Base-by-base conservation (phyloP, 257 asterid genomes). In the Fraxinus americana region DNA sequence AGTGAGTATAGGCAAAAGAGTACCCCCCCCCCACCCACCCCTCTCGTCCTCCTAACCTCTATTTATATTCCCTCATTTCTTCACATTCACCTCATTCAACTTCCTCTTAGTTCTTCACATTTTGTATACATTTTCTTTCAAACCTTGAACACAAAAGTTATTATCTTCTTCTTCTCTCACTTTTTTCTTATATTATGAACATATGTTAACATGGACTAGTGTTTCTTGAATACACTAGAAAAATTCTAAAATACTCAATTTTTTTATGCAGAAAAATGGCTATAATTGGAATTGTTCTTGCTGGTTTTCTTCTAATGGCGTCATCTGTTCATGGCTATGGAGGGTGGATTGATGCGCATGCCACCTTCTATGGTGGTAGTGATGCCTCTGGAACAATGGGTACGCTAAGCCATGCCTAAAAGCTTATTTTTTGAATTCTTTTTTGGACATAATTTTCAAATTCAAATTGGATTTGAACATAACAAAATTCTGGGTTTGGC, bases 341-440 rank as follows among this genome's bases (percentile, higher is more conserved):
- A 0, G 94, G 92, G 32, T 93, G 98, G 98, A 73, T 19, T 14
- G 78, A 85, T 83, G 98, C 97, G 67, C 97, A 91, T 80, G 98
- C 97, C 52, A 93, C 98, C 76, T 93, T 93, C 80, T 93, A 93
- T 43, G 98, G 98, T 1, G 98, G 98, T 12, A 90, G 96, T 16
- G 98, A 93, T 70, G 98, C 98, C 30, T 93, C 98, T 67, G 97
- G 98, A 66, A 93, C 98, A 65, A 93, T 93, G 98, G 98, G 98
- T 93, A 87, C 30, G 82, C 57, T n/a, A 7, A 8, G n/a, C 10
- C 7, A 13, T 66, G 23, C 67, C 19, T 74, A 9, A 43, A 30
- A 13, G 19, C 12, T 39, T 23, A 75, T 2, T 39, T 39, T 39
- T 39, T 38, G 1, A 8, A 8, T 8, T 39, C 13, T 1, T 74